Conservation (phyloP, 2,329 filamentous ascomycete species). For the Fusarium pininemorale region DNA sequence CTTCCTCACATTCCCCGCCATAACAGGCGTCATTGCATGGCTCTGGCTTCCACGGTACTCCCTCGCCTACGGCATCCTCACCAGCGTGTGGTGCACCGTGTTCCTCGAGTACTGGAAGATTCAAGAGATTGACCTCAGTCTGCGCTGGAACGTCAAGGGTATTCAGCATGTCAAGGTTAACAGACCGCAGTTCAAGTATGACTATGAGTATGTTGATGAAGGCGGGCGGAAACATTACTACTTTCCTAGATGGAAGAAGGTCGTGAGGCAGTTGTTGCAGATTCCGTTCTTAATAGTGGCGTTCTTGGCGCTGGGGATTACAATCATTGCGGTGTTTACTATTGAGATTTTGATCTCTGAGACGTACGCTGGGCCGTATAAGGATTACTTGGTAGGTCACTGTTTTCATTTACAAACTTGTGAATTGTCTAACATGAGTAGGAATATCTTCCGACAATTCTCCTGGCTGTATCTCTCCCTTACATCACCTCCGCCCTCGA, state of each 20-base stretch:
- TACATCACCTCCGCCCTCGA: constrained; percentile 72
- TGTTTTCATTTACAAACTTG: rapidly evolving
- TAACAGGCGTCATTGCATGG: constrained; percentile 75
- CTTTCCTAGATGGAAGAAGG: constrained; percentile 72
- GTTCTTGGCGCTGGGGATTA: constrained; percentile 65
- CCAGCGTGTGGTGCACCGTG: constrained; percentile 74
- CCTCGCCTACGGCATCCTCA: constrained; percentile 71
- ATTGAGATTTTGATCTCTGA: constrained; percentile 81
- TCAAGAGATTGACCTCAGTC: constrained; percentile 73
- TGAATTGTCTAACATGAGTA: constrained; percentile 41
- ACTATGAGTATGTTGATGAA: constrained; percentile 68
- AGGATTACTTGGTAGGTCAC: constrained; percentile 67
- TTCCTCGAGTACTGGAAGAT: constrained; percentile 86
- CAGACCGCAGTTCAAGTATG: constrained; percentile 70
- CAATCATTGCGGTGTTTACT: constrained; percentile 76
- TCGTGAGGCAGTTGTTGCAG: constrained; percentile 72
- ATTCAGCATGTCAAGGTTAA: constrained; percentile 74
- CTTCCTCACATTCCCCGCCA: constrained; percentile 75
- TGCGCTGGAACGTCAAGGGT: constrained; percentile 77
- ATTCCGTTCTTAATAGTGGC: constrained; percentile 73
- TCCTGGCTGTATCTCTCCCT: constrained; percentile 73
- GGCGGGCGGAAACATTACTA: constrained; percentile 69
- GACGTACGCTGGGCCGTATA: constrained; percentile 75
- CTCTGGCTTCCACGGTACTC: constrained; percentile 75
- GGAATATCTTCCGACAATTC: constrained; percentile 77